Conservation (phyloP, 2,329 filamentous ascomycete species). For the Blastomyces silverae region DNA sequence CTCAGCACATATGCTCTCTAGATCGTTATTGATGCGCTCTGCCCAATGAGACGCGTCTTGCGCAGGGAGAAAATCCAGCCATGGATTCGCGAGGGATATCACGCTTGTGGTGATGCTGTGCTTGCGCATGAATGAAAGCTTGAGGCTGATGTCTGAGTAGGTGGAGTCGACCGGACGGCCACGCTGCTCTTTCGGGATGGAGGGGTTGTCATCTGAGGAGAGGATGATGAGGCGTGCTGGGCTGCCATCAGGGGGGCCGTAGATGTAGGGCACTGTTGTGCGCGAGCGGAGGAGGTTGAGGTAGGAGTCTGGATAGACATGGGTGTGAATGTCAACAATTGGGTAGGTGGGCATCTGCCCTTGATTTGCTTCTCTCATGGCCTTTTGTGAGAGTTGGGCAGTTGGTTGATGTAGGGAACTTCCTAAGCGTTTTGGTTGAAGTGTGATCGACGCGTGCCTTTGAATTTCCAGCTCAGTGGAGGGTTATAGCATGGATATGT, state of each 20-base stretch:
- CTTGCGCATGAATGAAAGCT: slow-evolving; percentile 79
- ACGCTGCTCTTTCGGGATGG: slow-evolving; percentile 43
- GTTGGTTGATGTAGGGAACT: neutral
- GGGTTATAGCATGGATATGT: neutral
- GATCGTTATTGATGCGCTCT: slow-evolving; percentile 65
- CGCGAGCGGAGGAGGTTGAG: slow-evolving; percentile 52
- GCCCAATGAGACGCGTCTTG: slow-evolving; percentile 59
- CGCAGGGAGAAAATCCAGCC: slow-evolving; percentile 73
- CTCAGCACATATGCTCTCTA: slow-evolving; percentile 61
- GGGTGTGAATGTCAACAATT: slow-evolving; percentile 56
- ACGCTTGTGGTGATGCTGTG: slow-evolving; percentile 78
- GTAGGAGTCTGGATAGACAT: slow-evolving; percentile 57
- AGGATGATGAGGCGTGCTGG: slow-evolving; percentile 43
- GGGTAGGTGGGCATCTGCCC: slow-evolving; percentile 26
- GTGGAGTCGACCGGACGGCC: slow-evolving; percentile 77
- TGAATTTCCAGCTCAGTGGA: neutral
- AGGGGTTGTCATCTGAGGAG: slow-evolving; percentile 40
- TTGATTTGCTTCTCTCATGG: slow-evolving; percentile 8
- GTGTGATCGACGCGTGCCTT: neutral
- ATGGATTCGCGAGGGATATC: slow-evolving; percentile 85
- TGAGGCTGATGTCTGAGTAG: slow-evolving; percentile 72
- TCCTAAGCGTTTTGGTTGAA: neutral
- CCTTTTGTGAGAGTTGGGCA: neutral
- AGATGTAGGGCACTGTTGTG: slow-evolving; percentile 41
- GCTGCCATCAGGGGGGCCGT: slow-evolving; percentile 33